phyloP scores from a whole-genome alignment of 257 asterid genomes.

The Fraxinus excelsior region DNA sequence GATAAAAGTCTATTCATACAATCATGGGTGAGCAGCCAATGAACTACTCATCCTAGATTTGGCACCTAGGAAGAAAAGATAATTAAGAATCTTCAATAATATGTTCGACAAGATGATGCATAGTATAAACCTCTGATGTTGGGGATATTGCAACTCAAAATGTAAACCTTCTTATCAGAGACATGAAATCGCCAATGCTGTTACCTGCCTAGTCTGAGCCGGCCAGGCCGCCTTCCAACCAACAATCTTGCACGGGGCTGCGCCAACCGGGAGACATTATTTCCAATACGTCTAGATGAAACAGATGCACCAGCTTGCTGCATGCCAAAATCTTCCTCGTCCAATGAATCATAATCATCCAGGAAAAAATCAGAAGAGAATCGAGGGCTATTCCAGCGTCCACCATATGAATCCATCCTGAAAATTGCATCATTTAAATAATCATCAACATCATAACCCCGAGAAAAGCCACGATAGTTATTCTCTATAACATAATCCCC shows the following conservation, averaged over 20 bases:
- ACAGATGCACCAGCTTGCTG: constrained; percentile 20
- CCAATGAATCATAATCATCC: constrained; percentile 23
- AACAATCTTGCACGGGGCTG: constrained; percentile 41
- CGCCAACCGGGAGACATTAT: constrained; percentile 22
- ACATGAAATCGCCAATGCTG: neutral
- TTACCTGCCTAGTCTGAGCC: constrained; percentile 37
- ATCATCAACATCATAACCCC: constrained; percentile 21
- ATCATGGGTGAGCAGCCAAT: no score
- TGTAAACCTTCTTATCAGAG: neutral
- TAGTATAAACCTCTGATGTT: neutral
- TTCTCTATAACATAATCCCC: constrained; percentile 75
- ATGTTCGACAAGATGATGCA: neutral
- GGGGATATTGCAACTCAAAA: neutral
- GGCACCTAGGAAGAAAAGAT: neutral
- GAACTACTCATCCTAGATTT: no score
- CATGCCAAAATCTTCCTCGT: constrained; percentile 28
- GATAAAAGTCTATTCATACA: no score
- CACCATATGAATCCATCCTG: constrained; percentile 24
- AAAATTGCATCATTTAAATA: constrained; percentile 20
- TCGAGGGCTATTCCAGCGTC: constrained; percentile 25
- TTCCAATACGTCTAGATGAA: constrained; percentile 31
- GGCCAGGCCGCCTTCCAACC: constrained; percentile 35
- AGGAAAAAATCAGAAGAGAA: constrained; percentile 11
- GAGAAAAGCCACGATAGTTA: constrained; percentile 21
- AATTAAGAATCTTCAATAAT: neutral